These are phyloP conservation scores for Nemophila menziesii DNA, from an alignment of 257 asterid genomes.

Conservation along the genomic window DNA sequence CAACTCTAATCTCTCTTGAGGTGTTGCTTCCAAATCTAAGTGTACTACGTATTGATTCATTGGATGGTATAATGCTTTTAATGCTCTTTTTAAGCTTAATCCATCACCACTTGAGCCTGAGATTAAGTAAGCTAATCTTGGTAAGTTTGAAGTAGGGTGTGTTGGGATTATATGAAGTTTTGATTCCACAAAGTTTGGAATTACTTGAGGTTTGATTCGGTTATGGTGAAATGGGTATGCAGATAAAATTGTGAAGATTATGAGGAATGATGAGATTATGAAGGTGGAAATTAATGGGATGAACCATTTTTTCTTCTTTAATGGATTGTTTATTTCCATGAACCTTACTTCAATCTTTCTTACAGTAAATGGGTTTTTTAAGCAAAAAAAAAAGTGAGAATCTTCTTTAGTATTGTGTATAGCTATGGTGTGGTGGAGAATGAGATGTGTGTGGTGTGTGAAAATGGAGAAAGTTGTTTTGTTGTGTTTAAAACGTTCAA, in stretches of 20 bases:
- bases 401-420: not conserved
- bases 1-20: slow-evolving; percentile 55
- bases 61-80: slow-evolving; percentile 62
- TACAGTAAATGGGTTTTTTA: not conserved
- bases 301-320: slow-evolving; percentile 47
- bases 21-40: slow-evolving; percentile 54
- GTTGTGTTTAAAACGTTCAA: too few relatives aligned
- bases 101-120: slow-evolving; percentile 75
- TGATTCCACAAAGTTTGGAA: slow-evolving; percentile 57
- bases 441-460: not conserved
- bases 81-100: slow-evolving; percentile 36
- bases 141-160: slow-evolving; percentile 34
- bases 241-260: slow-evolving; percentile 22
- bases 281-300: slow-evolving; percentile 33
- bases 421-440: not conserved
- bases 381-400: not conserved
- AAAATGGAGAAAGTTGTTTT: not conserved
- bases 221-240: slow-evolving; percentile 29
- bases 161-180: slow-evolving; percentile 25
- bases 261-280: slow-evolving; percentile 21
- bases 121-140: slow-evolving; percentile 64
- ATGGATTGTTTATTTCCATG: slow-evolving; percentile 34
- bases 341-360: not conserved
- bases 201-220: slow-evolving; percentile 17
- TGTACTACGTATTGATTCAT: slow-evolving; percentile 60